These are phyloP conservation scores for Carex cristatella DNA, from an alignment of 176 grass and related monocot species.

Conservation along the genomic window DNA sequence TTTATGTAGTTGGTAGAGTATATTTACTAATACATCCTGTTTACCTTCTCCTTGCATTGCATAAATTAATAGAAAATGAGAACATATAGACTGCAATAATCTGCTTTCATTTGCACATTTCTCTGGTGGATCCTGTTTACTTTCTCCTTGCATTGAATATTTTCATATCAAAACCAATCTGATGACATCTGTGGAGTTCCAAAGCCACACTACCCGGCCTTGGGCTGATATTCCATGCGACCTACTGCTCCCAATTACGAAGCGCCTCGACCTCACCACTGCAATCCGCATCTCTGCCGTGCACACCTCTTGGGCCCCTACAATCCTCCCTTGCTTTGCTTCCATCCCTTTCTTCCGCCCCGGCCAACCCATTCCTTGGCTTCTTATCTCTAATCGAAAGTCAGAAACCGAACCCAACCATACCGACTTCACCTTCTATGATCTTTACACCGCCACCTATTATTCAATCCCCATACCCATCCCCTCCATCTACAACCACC, in stretches of 20 bases:
- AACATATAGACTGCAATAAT: neutral
- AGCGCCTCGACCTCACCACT: neutral
- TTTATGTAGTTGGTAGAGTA: neutral
- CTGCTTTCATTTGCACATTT: neutral
- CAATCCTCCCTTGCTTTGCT: neutral
- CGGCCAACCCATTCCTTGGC: neutral
- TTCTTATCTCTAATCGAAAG: neutral
- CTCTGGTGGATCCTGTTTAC: neutral
- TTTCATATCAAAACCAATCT: neutral
- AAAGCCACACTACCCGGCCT: neutral
- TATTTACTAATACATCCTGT: neutral
- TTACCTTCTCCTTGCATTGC: no score
- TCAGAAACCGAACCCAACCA: neutral
- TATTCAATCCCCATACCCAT: neutral
- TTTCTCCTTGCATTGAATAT: no score
- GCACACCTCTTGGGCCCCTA: neutral
- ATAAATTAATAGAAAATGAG: neutral
- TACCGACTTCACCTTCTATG: constrained; percentile 6
- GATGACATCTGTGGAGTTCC: no score
- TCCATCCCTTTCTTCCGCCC: neutral
- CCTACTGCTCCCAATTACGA: neutral
- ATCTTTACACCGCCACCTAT: neutral
- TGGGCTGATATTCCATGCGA: neutral
- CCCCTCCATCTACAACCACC: neutral
- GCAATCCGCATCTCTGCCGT: neutral